These are phyloP conservation scores for Cudoniella acicularis DNA, from an alignment of 495 filamentous ascomycete species.

Conservation along the genomic window DNA sequence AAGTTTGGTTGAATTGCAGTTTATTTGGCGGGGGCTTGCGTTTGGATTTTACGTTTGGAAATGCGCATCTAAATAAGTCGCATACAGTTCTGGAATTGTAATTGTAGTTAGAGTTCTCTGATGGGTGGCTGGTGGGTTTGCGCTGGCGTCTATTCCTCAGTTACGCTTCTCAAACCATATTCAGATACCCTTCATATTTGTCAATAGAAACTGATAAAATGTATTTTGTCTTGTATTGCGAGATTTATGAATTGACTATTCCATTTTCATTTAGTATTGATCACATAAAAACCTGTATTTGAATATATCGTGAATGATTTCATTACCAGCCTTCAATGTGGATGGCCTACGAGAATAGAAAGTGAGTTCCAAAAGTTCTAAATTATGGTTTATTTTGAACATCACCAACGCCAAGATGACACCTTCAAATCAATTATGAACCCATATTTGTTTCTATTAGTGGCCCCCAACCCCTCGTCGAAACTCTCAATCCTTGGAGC, in stretches of 20 bases:
- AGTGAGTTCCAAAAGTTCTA: not conserved
- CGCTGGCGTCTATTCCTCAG: slow-evolving; percentile 9
- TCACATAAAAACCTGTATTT: too few relatives aligned
- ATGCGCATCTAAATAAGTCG: not conserved
- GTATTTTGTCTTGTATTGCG: not conserved
- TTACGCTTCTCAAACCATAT: not conserved
- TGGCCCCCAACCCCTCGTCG: not conserved
- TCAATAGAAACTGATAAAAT: not conserved
- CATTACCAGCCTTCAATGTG: not conserved
- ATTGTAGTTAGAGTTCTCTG: slow-evolving; percentile 17
- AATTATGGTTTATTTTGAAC: not conserved
- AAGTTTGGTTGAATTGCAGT: slow-evolving; percentile 11
- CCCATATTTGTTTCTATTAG: not conserved
- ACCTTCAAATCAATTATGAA: not conserved
- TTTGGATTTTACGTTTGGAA: not conserved
- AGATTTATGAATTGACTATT: not conserved
- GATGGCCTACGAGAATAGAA: not conserved
- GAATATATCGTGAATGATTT: not conserved
- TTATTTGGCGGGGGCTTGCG: not conserved
- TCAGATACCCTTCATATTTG: slow-evolving; percentile 2
- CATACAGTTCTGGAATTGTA: slow-evolving; percentile 5
- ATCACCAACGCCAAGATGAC: not conserved
- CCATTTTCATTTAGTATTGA: too few relatives aligned
- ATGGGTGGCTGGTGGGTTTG: slow-evolving; percentile 1
- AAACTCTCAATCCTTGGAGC: not conserved